phyloP scores from a whole-genome alignment of 2,329 filamentous ascomycete genomes.

The Cryphonectria radicalis region DNA sequence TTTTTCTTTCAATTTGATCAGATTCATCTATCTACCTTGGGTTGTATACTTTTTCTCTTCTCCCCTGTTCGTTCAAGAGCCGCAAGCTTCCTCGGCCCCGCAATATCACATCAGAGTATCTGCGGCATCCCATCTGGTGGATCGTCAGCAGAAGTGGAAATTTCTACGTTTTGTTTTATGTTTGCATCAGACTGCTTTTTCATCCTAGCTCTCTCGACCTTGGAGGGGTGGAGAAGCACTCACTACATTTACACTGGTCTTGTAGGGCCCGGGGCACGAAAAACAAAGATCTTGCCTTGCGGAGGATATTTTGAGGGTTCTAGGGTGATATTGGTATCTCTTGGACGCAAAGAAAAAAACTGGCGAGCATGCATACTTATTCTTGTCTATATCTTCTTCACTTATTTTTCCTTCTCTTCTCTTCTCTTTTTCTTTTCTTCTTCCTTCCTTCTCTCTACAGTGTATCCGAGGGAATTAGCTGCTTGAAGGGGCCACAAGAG shows the following conservation, averaged over 20 bases:
- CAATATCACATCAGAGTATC: not conserved
- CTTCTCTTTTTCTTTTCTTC: not conserved
- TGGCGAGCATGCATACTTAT: constrained; percentile 4
- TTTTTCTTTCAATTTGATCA: not conserved
- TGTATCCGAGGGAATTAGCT: not conserved
- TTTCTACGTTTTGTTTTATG: not conserved
- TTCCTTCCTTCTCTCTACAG: not conserved
- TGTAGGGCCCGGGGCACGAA: not conserved
- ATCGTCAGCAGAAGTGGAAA: not conserved
- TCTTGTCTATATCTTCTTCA: constrained; percentile 5
- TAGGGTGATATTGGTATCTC: not conserved
- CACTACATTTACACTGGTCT: not conserved
- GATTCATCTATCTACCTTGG: not conserved
- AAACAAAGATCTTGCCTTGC: not conserved
- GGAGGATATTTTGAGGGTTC: not conserved
- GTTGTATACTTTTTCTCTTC: not conserved
- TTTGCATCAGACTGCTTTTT: not conserved
- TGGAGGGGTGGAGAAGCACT: not conserved
- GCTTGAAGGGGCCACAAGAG: not conserved
- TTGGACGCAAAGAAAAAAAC: not conserved
- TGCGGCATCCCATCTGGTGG: not conserved
- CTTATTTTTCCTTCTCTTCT: not conserved
- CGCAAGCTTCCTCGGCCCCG: not conserved
- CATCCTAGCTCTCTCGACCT: not conserved
- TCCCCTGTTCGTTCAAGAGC: not conserved